Base-by-base conservation (phyloP, 2,329 filamentous ascomycete genomes). In the Fusarium sp. region DNA sequence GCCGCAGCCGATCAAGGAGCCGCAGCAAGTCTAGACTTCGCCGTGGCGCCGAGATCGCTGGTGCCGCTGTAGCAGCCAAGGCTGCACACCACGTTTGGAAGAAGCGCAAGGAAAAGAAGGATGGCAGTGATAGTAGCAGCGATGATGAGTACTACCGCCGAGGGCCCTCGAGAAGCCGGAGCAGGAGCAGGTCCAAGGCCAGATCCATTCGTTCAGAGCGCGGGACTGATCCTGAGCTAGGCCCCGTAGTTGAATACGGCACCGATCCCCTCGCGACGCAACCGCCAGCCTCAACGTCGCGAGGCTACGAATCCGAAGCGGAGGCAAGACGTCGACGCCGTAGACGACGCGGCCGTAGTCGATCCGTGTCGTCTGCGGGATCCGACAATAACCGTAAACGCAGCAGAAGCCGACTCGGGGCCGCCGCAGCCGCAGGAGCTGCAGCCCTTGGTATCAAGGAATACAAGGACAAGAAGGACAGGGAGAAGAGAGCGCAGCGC, bases 191-290 rank as follows among this genome's bases (percentile, higher is more conserved):
- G 83, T 89, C 88, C 82, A 81, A 81, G 79, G 84, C 85, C 83
- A 82, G 83, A 83, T 83, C 84, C 84, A 83, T 82, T 81, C 83
- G 85, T 83, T 85, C 85, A 77, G 85, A 87, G 81, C 83, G 83
- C 79, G 83, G 82, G 81, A 86, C 88, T 91, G 89, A 91, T 89
- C 87, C 86, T 85, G 89, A 90, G 84, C 84, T 91, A 90, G 90
- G 89, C 84, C 86, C 72, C 72, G 72, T 91, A 86, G 89, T 92
- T 87, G 88, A 91, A 81, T 92, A 92, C 85, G 90, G 90, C 76
- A 85, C 84, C 79, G 85, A 87, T 74, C 89, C 89, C 77, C 85
- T 92, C 73, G 82, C 83, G 74, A 84, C 84, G 70, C 78, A 81
- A 68, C 80, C 82, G 74, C 81, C 80, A 54, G 78, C 81, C 72